Base-by-base conservation (phyloP, 1,139 yeast species). In the Pichia sp. region DNA sequence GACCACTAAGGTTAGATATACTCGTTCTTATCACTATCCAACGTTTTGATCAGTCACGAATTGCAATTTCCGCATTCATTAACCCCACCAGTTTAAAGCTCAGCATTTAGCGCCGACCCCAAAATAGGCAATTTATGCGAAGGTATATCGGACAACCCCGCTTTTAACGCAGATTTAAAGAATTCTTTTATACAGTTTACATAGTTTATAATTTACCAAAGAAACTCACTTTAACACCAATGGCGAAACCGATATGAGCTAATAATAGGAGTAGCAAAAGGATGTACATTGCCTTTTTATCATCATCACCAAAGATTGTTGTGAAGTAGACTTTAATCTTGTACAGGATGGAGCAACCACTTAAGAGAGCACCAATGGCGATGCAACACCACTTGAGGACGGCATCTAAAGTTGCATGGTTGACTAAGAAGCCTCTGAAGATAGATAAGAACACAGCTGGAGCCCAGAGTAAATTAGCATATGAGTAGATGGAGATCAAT, bases 381-480 rank as follows among this genome's bases (percentile, higher is more conserved):
- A 77, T 79, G 41, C 77, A 67, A 2, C 62, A 48, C 83, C 83
- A 78, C 59, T 76, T 75, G 46, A 76, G 61, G 4, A 72, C 43
- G 2, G 40, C 32, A 19, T 59, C 62, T 30, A 60, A 37, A 2
- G 46, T 38, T 10, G 34, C 45, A 51, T 68, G 72, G 52, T 69
- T 71, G 19, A 75, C 66, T 28, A 77, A 61, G 4, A 77, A 59
- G 4, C 75, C 81, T 47, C 78, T 69, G 34, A 78, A 60, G 17
- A 77, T 63, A 51, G 77, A 79, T 34, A 84, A 64, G 5, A 83
- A 61, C 1, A 93, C 84, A 31, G 86, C 84, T 2, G 94, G 94
- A 24, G 83, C 70, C 96, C 96, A 88, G 47, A 83, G 75, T 9
- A 84, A 70, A 59, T 85, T 85, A 32, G 95, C 77, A 65, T 88